A percentile compares a stretch with the other conserved stretches of the same genome.
Conservation (phyloP, 768 basidiomycete species). For the Suillus bovinus region DNA sequence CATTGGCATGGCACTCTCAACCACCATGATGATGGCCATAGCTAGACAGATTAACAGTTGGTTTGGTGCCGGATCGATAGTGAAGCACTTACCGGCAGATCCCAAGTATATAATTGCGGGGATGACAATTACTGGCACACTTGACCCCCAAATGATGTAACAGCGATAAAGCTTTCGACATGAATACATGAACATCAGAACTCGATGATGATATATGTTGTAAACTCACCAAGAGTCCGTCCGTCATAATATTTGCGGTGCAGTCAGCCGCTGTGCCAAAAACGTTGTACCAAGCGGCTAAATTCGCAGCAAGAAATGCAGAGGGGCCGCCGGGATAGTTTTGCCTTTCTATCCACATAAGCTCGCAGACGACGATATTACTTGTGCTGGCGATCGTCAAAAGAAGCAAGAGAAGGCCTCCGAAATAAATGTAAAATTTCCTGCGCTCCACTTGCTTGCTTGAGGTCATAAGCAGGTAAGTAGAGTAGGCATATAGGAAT, state of each 20-base stretch:
- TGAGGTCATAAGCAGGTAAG: neutral
- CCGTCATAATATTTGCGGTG: constrained; percentile 26
- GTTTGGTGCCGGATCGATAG: neutral
- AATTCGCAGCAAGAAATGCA: constrained; percentile 26
- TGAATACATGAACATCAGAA: neutral
- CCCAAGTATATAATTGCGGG: constrained; percentile 8
- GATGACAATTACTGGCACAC: neutral
- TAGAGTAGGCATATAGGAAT: neutral
- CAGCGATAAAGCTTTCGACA: constrained; percentile 34
- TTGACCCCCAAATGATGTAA: constrained; percentile 30
- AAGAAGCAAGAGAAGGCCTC: constrained; percentile 18
- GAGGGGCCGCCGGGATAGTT: constrained; percentile 31
- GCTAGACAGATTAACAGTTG: neutral
- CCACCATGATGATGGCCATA: neutral
- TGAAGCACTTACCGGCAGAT: neutral
- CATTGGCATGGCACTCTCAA: neutral
- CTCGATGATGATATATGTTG: neutral
- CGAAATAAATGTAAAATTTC: neutral
- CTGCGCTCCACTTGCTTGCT: neutral
- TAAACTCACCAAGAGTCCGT: constrained; percentile 32
- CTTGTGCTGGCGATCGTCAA: constrained; percentile 25
- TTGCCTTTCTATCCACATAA: constrained; percentile 33
- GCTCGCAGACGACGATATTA: constrained; percentile 23
- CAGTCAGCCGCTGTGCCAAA: constrained; percentile 25
- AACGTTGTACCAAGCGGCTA: constrained; percentile 28